Base-by-base conservation (phyloP, 148 eudicot species). In the Heliamphora exappendiculata region DNA sequence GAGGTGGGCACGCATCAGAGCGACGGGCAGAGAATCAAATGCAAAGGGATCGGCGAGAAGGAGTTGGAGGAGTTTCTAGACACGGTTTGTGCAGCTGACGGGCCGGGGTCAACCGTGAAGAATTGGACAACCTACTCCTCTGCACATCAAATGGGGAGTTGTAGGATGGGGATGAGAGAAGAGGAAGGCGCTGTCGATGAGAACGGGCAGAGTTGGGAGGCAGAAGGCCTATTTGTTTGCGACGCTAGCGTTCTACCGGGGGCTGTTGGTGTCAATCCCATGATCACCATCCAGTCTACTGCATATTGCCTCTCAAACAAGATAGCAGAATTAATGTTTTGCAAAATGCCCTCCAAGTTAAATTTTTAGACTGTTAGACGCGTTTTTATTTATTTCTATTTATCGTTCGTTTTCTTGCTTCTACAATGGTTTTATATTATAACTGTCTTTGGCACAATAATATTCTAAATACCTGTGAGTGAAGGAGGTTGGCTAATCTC, bases 101-200 rank as follows among this genome's bases (percentile, higher is more conserved):
- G 95, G 75, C 93, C 93, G 0, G 57, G 75, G 37, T 73, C 84
- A 0, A 6, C 81, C 72, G 86, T 73, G 14, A 33, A 80, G 81
- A 62, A 78, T 6, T 93, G 91, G 91, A 89, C 84, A n/a, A 83
- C 84, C 14, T 91, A 89, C 63, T 70, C 73, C 77, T 80, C 96
- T 1, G 98, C 96, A 7, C 98, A 93, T 82, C 98, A 93, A 70
- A 91, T 93, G 92, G 92, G 96, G 60, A 93, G 98, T 76, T 91
- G 98, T 51, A 85, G 90, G 69, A 91, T 93, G 96, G 96, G 94
- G 62, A 59, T 5, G n/a, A 75, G 12, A 7, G 87, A 84, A 41
- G 79, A 80, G 53, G 88, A 85, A 41, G 88, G 96, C 1, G 98
- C 88, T 0, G 90, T 93, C 20, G 91, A 93, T 59, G 92, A 85